Base-by-base conservation (phyloP, 139 green algal species). In the Diplosphaera chodatii region DNA sequence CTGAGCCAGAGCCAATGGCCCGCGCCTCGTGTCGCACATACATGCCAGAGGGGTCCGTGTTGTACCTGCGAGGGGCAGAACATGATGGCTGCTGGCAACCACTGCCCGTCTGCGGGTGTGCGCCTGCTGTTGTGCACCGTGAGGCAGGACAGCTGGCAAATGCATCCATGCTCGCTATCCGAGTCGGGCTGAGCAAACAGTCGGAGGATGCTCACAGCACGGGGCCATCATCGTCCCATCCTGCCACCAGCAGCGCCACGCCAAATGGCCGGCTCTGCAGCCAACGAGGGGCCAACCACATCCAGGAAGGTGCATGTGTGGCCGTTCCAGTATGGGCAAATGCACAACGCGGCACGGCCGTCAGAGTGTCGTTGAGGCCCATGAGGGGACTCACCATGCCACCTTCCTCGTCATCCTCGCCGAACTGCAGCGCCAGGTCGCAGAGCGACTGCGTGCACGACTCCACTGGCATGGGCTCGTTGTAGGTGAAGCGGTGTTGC, bases 401-500 rank as follows among this genome's bases (percentile, higher is more conserved):
- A 48, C 81, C 82, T 33, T 97, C 93, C 1, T 97, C 93, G 10
- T 88, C 87, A 62, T 95, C 94, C 71, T 99, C 95, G 10, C 95
- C 96, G 83, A 99, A 99, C 1, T 81, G 83, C 55, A 99, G 81
- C 6, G 95, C 91, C 37, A 99, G 77, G 75, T 98, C 96, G 77
- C 93, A 99, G 68, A 99, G 78, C 16, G 87, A 90, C 75, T 89
- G 83, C 10, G 93, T 98, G 65, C 86, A 87, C 0, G 86, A 94
- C 78, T 98, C 91, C 22, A 98, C 78, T 0, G 92, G 90, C 90
- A 99, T 98, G 18, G 91, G 82, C 82, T 99, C 96, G 77, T 98
- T 96, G 83, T 98, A 99, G 0, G 90, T 95, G 84, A 99, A 99
- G 13, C 89, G 78, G 74, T 99, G 94, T 83, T 95, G 87, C 89